Base-by-base conservation (phyloP, 1,139 yeast genomes). In the Kurtzmaniella natalensis region DNA sequence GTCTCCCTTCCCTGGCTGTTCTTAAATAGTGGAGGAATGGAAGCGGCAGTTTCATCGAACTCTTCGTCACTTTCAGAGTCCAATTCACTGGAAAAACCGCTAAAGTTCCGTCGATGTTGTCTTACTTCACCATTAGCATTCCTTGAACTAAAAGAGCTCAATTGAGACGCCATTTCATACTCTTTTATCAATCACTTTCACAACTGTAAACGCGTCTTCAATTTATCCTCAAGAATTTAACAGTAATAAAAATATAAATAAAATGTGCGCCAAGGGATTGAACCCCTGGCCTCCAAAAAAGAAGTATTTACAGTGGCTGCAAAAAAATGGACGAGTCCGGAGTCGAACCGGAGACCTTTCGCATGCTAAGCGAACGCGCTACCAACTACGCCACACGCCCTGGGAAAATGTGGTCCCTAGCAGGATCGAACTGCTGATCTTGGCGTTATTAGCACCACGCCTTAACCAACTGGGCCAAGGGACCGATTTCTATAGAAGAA, bases 381-480 rank as follows among this genome's bases (percentile, higher is more conserved):
- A 79, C 87, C 87, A 78, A 79, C 87, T 80, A 75, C 86, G 87
- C 87, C 86, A 80, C 85, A 79, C 85, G 85, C 87, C 87, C 87
- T 26, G 26, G 7, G 26, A 46, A 38, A 39, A 54, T 11, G 51
- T 78, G 84, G 79, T 78, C 83, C 82, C 83, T 78, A 76, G 83
- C 85, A 74, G 85, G 85, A 78, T 78, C 85, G 83, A 78, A 78
- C 84, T 72, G 84, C 82, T 74, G 84, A 78, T 76, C 84, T 76
- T 66, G 80, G 82, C 81, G 82, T 76, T 67, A 80, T 80, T 80
- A 80, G 87, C 86, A 79, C 87, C 83, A 72, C 83, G 87, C 87
- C 87, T 78, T 80, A 78, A 79, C 85, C 85, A 79, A 78, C 84
- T 78, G 80, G 85, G 85, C 85, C 85, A 78, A 78, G 84, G 83